These are phyloP conservation scores for Aspergillus nidulans DNA, from an alignment of 495 filamentous ascomycete genomes.

Conservation along the genomic window DNA sequence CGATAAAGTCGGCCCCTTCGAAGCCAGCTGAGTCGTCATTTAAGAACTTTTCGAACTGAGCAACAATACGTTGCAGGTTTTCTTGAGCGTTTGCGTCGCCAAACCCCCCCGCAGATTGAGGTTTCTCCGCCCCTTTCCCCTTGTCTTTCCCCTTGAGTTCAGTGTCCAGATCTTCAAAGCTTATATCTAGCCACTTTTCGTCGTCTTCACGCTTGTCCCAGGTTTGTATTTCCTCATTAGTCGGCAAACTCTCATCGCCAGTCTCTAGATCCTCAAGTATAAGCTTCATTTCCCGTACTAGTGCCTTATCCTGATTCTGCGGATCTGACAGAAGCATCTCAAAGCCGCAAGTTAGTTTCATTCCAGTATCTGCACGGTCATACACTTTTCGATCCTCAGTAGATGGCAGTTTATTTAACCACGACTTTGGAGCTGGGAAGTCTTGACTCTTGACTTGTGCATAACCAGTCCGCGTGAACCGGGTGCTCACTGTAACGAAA, in stretches of 20 bases:
- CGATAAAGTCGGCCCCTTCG: conserved; percentile 70
- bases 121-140: conserved; percentile 35
- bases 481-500: conserved; percentile 69
- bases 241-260: conserved; percentile 60
- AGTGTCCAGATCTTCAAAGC: conserved; percentile 80
- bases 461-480: conserved; percentile 83
- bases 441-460: conserved; percentile 88
- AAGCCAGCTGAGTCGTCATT: conserved; percentile 78
- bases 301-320: conserved; percentile 58
- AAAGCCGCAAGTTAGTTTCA: conserved; percentile 86
- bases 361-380: conserved; percentile 64
- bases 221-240: conserved; percentile 61
- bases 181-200: conserved; percentile 91
- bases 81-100: conserved; percentile 77
- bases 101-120: conserved; percentile 48
- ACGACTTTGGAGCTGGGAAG: conserved; percentile 65
- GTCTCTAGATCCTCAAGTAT: conserved; percentile 66
- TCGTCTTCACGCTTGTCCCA: conserved; percentile 72
- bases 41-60: conserved; percentile 86
- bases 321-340: conserved; percentile 76
- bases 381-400: conserved; percentile 35
- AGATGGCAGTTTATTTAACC: conserved; percentile 44
- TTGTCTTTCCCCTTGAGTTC: conserved; percentile 61
- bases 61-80: conserved; percentile 83
- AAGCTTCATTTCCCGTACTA: conserved; percentile 67